Evolutionary conservation across 2,329 filamentous ascomycete species (phyloP).

Genomic region (Escovopsis sp.): DNA sequence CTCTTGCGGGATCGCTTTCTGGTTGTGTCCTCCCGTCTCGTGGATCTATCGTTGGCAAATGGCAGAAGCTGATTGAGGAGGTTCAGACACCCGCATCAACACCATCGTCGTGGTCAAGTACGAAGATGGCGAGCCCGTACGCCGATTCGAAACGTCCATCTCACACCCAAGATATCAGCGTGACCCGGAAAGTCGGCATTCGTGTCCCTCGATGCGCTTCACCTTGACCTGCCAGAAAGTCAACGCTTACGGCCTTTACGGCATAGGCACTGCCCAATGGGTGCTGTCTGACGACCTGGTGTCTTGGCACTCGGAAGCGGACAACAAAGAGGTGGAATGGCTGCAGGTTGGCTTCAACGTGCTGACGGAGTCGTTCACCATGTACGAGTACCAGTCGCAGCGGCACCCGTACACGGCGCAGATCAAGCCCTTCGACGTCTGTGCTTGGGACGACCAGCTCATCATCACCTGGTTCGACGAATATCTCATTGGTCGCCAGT

Average conservation of each 20-base stretch:
- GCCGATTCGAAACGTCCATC: conserved; percentile 2
- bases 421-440: conserved; percentile 4
- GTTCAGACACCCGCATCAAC: conserved; percentile 3
- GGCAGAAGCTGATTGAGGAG: background rate
- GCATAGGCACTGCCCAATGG: conserved; percentile 3
- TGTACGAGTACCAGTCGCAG: conserved; percentile 2
- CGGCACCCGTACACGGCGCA: conserved; percentile 3
- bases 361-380: conserved; percentile 3
- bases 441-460: conserved; percentile 5
- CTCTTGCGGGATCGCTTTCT: no score
- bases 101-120: conserved; percentile 4
- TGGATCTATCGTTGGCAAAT: no score
- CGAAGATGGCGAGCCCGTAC: conserved; percentile 2
- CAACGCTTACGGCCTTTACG: conserved; percentile 3
- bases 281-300: conserved; percentile 2
- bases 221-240: conserved; percentile 4
- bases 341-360: conserved; percentile 5
- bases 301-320: background rate
- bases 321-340: conserved; percentile 3
- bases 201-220: conserved; percentile 4
- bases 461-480: conserved; percentile 6
- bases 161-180: conserved; percentile 4
- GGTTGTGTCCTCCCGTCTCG: no score
- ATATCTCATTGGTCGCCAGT: conserved; percentile 4
- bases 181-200: conserved; percentile 3